phyloP scores from a whole-genome alignment of 164 flowering plant species.

The Stephania japonica region DNA sequence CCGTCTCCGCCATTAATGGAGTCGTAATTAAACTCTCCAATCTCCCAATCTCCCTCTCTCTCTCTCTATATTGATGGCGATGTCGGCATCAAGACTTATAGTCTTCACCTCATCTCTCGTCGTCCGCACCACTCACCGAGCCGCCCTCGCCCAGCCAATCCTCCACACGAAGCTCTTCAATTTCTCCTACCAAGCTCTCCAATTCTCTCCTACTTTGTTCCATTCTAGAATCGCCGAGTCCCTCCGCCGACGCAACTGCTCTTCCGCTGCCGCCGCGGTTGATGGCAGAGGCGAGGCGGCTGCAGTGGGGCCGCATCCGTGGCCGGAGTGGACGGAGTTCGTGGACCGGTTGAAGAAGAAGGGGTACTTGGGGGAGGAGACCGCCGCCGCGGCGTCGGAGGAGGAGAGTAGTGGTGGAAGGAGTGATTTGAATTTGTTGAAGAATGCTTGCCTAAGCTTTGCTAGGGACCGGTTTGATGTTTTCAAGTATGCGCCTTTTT shows the following conservation, averaged over 20 bases:
- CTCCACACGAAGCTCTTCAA: background rate
- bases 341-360: slow-evolving; percentile 50
- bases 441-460: slow-evolving; percentile 57
- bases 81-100: slow-evolving; percentile 26
- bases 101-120: slow-evolving; percentile 20
- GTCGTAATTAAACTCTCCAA: background rate
- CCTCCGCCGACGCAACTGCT: slow-evolving; percentile 9
- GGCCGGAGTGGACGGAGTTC: slow-evolving; percentile 81
- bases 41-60: background rate
- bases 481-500: slow-evolving; percentile 37
- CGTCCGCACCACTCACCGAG: slow-evolving; percentile 16
- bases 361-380: slow-evolving; percentile 39
- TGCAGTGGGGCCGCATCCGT: slow-evolving; percentile 36
- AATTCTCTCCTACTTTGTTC: slow-evolving; percentile 5
- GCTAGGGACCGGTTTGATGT: slow-evolving; percentile 72
- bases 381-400: background rate
- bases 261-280: slow-evolving; percentile 16
- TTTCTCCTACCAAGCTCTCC: slow-evolving; percentile 3
- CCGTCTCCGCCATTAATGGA: background rate
- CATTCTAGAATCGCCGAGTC: slow-evolving; percentile 10
- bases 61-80: background rate
- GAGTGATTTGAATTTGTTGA: slow-evolving; percentile 38
- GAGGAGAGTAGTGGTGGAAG: slow-evolving; percentile 4
- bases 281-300: slow-evolving; percentile 7
- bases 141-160: background rate